These are phyloP conservation scores for Corymbia citriodora DNA, from an alignment of 441 rosid genomes.

Conservation along the genomic window DNA sequence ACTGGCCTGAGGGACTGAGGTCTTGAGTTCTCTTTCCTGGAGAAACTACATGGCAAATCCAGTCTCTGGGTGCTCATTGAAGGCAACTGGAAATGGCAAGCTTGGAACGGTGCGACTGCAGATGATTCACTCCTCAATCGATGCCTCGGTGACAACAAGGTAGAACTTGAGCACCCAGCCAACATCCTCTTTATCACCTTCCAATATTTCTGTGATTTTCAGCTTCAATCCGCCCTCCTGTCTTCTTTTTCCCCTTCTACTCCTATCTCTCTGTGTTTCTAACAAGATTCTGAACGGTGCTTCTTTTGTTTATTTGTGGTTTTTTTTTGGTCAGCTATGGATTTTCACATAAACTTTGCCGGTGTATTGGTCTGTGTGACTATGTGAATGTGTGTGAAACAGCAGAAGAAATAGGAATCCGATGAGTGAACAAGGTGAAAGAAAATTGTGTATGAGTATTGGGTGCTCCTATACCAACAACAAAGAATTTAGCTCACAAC, in stretches of 20 bases:
- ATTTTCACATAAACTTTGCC: constrained; percentile 13
- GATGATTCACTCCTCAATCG: constrained; percentile 89
- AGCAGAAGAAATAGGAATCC: constrained; percentile 67
- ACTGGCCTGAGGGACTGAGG: constrained; percentile 68
- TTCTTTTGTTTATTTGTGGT: not conserved
- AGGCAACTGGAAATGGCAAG: constrained; percentile 69
- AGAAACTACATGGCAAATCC: constrained; percentile 81
- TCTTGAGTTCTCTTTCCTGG: constrained; percentile 67
- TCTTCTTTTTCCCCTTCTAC: constrained; percentile 15
- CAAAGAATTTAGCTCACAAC: constrained; percentile 8
- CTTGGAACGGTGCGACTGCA: constrained; percentile 52
- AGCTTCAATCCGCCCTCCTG: constrained; percentile 35
- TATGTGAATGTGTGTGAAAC: constrained; percentile 42
- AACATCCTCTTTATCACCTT: constrained; percentile 72
- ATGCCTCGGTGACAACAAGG: constrained; percentile 95
- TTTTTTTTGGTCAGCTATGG: constrained; percentile 4
- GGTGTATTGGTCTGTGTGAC: constrained; percentile 40
- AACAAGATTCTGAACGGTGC: not conserved
- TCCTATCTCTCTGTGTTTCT: constrained; percentile 12
- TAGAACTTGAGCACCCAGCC: constrained; percentile 97
- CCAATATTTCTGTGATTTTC: constrained; percentile 23
- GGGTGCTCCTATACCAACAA: constrained; percentile 33
- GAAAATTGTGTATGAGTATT: constrained; percentile 10
- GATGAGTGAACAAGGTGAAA: constrained; percentile 45
- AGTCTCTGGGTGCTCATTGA: constrained; percentile 97